Conservation (phyloP, 495 filamentous ascomycete genomes). For the Aspergillus steynii region DNA sequence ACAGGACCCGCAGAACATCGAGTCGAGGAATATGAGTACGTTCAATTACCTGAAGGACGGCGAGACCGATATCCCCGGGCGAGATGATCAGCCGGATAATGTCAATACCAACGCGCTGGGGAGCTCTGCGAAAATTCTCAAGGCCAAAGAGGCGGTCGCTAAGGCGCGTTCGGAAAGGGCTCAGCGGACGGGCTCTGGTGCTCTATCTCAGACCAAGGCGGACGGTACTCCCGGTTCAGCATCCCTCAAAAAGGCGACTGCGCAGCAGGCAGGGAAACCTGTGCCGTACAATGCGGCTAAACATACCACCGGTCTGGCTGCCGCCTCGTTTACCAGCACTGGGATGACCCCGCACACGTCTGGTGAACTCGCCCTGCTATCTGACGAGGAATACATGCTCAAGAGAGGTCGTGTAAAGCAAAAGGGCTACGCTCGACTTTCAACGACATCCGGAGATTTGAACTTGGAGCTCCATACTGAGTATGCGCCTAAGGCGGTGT, state of each 20-base stretch:
- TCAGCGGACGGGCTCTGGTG: slow-evolving; percentile 31
- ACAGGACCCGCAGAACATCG: slow-evolving; percentile 93
- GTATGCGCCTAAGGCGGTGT: slow-evolving; percentile 86
- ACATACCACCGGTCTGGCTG: slow-evolving; percentile 89
- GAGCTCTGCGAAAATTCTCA: slow-evolving; percentile 81
- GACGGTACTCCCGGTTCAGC: slow-evolving; percentile 16
- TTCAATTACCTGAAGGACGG: slow-evolving; percentile 93
- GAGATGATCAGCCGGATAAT: slow-evolving; percentile 53
- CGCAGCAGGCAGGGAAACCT: slow-evolving; percentile 37
- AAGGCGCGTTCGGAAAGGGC: slow-evolving; percentile 68
- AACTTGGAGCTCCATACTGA: slow-evolving; percentile 92
- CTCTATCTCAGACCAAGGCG: slow-evolving; percentile 40
- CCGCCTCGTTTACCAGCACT: slow-evolving; percentile 92
- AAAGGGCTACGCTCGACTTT: slow-evolving; percentile 88
- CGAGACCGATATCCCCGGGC: slow-evolving; percentile 59
- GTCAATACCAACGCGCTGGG: slow-evolving; percentile 79
- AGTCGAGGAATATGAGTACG: slow-evolving; percentile 75
- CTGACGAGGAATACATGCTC: slow-evolving; percentile 95
- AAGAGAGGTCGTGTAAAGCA: slow-evolving; percentile 82
- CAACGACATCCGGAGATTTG: slow-evolving; percentile 76
- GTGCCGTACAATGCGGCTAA: slow-evolving; percentile 80
- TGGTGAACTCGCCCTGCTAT: slow-evolving; percentile 77
- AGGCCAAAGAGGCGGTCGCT: slow-evolving; percentile 87
- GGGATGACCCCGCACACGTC: slow-evolving; percentile 90
- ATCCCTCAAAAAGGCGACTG: slow-evolving; percentile 23